Conservation (phyloP, 345 rosid species). For the Moringa oleifera region DNA sequence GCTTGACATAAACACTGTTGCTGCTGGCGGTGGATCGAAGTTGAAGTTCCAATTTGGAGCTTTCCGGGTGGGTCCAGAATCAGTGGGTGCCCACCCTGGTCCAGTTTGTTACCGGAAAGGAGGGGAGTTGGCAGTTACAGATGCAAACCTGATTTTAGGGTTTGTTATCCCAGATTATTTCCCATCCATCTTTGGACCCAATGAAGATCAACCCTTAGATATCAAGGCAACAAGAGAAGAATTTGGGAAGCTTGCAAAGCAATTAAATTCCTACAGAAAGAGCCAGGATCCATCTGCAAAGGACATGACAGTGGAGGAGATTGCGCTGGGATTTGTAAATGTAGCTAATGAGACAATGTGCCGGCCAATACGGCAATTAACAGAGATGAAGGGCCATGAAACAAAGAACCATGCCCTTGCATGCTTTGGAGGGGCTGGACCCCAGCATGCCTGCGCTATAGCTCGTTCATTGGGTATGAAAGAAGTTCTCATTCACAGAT, state of each 20-base stretch:
- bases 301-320: constrained; percentile 84
- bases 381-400: constrained; percentile 99
- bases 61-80: constrained; percentile 90
- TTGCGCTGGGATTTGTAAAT: constrained; percentile 83
- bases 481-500: constrained; percentile 81
- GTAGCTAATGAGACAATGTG: constrained; percentile 99
- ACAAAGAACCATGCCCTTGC: constrained; percentile 92
- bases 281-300: constrained; percentile 66
- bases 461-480: constrained; percentile 92
- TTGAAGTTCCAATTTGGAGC: constrained; percentile 90
- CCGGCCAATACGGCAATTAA: constrained; percentile 88
- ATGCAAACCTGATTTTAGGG: constrained; percentile 87
- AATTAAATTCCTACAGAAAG: constrained; percentile 73
- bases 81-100: constrained; percentile 98
- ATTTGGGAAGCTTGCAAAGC: constrained; percentile 65
- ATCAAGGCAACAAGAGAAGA: constrained; percentile 64
- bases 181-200: constrained; percentile 89
- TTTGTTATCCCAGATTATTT: constrained; percentile 89
- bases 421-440: constrained; percentile 99
- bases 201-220: constrained; percentile 81
- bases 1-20: constrained; percentile 94
- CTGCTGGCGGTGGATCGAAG: constrained; percentile 98
- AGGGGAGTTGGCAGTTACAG: constrained; percentile 88
- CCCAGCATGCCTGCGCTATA: constrained; percentile 97
- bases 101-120: constrained; percentile 95